These are phyloP conservation scores for Pterocarpus macrocarpus DNA, from an alignment of 306 rosid genomes.

Conservation along the genomic window DNA sequence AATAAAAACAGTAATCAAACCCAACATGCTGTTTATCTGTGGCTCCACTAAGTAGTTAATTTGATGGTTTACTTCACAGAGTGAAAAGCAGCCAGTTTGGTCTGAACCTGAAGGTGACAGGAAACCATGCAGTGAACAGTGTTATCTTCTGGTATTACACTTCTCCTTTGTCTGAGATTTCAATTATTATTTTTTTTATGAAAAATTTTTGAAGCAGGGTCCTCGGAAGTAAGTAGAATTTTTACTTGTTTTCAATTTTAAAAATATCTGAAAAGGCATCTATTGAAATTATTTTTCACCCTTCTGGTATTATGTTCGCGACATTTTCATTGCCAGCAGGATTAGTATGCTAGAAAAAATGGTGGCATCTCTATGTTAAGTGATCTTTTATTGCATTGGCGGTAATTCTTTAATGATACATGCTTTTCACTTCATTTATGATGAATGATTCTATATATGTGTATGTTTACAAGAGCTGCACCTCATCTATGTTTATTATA, in stretches of 20 bases:
- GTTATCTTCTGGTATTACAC: conserved; percentile 76
- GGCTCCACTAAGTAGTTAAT: conserved; percentile 38
- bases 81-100: conserved; percentile 72
- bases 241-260: conserved; percentile 10
- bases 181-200: conserved; percentile 4
- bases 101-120: conserved; percentile 63
- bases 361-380: conserved; percentile 9
- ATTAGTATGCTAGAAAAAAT: background rate
- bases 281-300: background rate
- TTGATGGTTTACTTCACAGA: conserved; percentile 62
- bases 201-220: background rate
- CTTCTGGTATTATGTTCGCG: conserved; percentile 14
- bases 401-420: conserved; percentile 5
- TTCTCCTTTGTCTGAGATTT: conserved; percentile 34
- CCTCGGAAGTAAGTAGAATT: background rate
- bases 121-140: conserved; percentile 83
- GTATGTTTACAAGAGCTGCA: background rate
- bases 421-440: conserved; percentile 12
- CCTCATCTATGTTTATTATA: conserved; percentile 24
- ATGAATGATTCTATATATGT: background rate
- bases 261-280: background rate
- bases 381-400: conserved; percentile 14
- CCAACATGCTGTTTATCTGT: background rate
- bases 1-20: background rate
- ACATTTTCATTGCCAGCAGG: background rate